Evolutionary conservation across 352 stramenopile genomes (phyloP).

Genomic region (Phytopythium oedochilum): DNA sequence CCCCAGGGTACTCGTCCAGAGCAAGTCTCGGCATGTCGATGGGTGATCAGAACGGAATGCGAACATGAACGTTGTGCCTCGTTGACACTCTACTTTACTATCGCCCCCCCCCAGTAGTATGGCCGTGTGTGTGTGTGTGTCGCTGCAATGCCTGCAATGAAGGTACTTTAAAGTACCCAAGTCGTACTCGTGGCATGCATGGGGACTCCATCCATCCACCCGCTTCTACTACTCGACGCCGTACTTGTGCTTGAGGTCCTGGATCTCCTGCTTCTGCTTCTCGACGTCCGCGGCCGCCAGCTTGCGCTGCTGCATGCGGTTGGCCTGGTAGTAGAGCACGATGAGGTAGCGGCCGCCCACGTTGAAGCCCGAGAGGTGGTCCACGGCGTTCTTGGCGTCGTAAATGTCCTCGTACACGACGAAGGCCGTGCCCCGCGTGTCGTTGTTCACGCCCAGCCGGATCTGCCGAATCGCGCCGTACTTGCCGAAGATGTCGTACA

Average conservation of each 20-base stretch:
- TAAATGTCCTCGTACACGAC: slow-evolving; percentile 99
- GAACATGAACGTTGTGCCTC: slow-evolving; percentile 3
- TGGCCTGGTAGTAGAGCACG: slow-evolving; percentile 98
- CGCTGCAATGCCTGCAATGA: too few species aligned
- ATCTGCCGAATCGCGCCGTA: slow-evolving; percentile 99
- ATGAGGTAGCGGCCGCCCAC: slow-evolving; percentile 98
- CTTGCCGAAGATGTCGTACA: slow-evolving; percentile 99
- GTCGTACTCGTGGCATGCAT: too few species aligned
- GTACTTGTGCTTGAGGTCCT: slow-evolving; percentile 84
- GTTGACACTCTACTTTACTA: neutral
- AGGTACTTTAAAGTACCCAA: too few species aligned
- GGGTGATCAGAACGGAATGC: neutral
- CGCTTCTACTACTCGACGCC: slow-evolving; percentile 81
- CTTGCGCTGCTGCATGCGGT: slow-evolving; percentile 69
- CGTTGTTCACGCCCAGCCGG: slow-evolving; percentile 89
- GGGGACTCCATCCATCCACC: neutral
- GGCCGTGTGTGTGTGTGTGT: too few species aligned
- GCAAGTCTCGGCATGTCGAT: neutral
- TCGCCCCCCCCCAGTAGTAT: too few species aligned
- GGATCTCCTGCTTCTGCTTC: slow-evolving; percentile 77
- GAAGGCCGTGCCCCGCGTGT: slow-evolving; percentile 97
- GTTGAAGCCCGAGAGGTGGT: slow-evolving; percentile 99
- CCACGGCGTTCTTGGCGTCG: slow-evolving; percentile 98
- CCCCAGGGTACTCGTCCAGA: too few species aligned
- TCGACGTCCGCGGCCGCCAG: slow-evolving; percentile 24